Conservation (phyloP, 2,329 filamentous ascomycete genomes). For the Talaromyces sp. region DNA sequence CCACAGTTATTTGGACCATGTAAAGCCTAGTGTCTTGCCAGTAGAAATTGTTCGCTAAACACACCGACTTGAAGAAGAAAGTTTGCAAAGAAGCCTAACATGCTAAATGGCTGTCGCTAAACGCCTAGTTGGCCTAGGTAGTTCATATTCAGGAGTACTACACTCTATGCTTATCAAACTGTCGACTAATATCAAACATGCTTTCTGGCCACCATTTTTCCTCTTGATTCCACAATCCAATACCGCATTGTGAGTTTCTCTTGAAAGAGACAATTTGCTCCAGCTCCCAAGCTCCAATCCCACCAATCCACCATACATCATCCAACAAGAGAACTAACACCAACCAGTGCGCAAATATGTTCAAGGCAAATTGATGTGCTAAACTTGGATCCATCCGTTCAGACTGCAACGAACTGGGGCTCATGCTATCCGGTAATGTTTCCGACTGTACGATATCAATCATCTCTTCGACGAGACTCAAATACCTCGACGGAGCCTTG, state of each 20-base stretch:
- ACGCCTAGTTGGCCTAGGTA: no score
- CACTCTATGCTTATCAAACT: background rate
- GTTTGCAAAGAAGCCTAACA: no score
- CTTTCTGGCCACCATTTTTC: slow-evolving; percentile 31
- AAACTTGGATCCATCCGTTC: slow-evolving; percentile 5
- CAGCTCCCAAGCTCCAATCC: slow-evolving; percentile 31
- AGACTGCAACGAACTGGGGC: slow-evolving; percentile 3
- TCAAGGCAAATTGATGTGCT: slow-evolving; percentile 23
- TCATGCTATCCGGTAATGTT: background rate
- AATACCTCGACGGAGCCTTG: slow-evolving; percentile 36
- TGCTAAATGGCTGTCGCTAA: no score
- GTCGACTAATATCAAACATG: slow-evolving; percentile 14
- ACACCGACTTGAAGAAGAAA: no score
- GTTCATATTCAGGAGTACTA: no score
- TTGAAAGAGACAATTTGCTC: slow-evolving; percentile 25
- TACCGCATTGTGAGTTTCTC: slow-evolving; percentile 12
- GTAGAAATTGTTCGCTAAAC: no score
- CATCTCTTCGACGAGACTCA: slow-evolving; percentile 40
- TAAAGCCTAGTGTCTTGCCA: no score
- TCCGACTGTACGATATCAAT: slow-evolving; percentile 19
- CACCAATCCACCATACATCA: slow-evolving; percentile 40
- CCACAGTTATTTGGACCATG: no score
- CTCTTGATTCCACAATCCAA: background rate
- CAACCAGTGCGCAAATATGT: slow-evolving; percentile 38
- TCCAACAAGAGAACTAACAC: slow-evolving; percentile 34